Conservation (phyloP, 805 yeast species). For the Candida dajiaensis region DNA sequence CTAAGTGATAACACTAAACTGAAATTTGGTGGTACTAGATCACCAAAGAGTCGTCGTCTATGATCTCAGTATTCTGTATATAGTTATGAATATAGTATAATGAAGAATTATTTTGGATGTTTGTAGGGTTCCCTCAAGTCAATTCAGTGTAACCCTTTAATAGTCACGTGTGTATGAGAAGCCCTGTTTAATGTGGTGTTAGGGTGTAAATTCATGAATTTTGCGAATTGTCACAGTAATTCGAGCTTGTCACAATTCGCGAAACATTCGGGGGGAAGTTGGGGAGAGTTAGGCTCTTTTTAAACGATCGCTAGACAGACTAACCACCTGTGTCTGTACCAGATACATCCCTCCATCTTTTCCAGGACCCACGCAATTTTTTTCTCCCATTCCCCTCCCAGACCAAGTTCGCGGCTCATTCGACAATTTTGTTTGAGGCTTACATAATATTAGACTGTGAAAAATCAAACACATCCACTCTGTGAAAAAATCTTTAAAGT, state of each 20-base stretch:
- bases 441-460: background rate
- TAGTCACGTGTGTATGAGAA: background rate
- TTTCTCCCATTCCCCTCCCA: background rate
- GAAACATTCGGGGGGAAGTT: background rate
- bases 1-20: constrained; percentile 75
- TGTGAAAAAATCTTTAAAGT: constrained; percentile 1
- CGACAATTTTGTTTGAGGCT: background rate
- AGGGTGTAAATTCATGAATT: no score
- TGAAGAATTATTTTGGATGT: no score
- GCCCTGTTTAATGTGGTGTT: no score
- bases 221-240: background rate
- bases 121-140: no score
- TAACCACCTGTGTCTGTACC: background rate
- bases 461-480: background rate
- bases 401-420: background rate
- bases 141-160: background rate
- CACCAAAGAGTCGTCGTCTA: constrained; percentile 77
- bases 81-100: constrained; percentile 4
- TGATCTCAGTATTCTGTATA: constrained; percentile 21
- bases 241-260: background rate
- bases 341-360: background rate
- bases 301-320: background rate
- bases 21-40: constrained; percentile 88
- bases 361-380: background rate
- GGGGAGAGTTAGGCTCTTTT: no score